A percentile compares a stretch with the other conserved stretches of the same genome.
Evolutionary conservation across 805 yeast genomes (phyloP).

Genomic region (Huiozyma naganishii): DNA sequence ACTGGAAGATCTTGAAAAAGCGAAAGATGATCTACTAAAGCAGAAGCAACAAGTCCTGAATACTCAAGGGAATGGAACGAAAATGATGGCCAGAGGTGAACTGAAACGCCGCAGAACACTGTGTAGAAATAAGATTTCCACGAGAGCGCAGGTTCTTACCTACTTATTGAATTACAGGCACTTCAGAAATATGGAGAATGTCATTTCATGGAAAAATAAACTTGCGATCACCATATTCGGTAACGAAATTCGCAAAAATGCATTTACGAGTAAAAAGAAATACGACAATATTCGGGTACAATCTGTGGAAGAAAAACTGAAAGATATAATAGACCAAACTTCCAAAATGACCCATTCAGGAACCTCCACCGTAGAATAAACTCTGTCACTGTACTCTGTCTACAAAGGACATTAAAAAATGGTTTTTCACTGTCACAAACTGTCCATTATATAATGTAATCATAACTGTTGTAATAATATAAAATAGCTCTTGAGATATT

Average conservation of each 20-base stretch:
- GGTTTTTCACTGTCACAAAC: not conserved
- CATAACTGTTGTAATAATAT: too few species aligned
- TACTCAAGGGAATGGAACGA: conserved; percentile 12
- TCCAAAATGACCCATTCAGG: conserved; percentile 6
- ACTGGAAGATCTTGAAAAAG: conserved; percentile 22
- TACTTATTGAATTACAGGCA: conserved; percentile 18
- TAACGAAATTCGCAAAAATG: conserved; percentile 18
- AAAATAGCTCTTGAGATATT: too few species aligned
- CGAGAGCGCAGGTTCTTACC: conserved; percentile 17
- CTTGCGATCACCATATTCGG: conserved; percentile 17
- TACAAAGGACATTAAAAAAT: not conserved
- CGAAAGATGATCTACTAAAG: conserved; percentile 18
- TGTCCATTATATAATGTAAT: not conserved
- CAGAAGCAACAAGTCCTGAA: conserved; percentile 10
- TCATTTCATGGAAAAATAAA: conserved; percentile 20
- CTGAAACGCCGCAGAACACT: conserved; percentile 11
- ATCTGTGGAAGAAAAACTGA: conserved; percentile 23
- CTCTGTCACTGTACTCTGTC: not conserved
- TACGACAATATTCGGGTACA: conserved; percentile 4
- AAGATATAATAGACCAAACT: conserved; percentile 12
- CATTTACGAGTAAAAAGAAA: conserved; percentile 20
- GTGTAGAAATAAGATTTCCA: conserved; percentile 16
- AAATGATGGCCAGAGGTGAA: conserved; percentile 16
- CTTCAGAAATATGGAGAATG: conserved; percentile 14
- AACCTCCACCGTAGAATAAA: not conserved